Evolutionary conservation across 2,329 filamentous ascomycete genomes (phyloP), one percentile per base, ranked within the genome.

Genomic region (Cytospora leucostoma): DNA sequence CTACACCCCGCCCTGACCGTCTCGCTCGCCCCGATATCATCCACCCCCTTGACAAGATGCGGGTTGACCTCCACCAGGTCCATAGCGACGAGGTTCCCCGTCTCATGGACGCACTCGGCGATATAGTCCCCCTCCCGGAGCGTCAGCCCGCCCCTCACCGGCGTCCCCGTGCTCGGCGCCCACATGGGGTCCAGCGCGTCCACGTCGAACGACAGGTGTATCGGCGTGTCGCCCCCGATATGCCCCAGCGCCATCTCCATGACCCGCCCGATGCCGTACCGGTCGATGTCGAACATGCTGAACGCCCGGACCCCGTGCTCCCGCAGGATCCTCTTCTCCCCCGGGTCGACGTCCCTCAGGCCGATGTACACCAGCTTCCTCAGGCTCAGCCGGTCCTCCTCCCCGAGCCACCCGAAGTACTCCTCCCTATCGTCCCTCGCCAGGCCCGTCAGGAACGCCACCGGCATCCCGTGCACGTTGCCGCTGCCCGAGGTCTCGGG

Each of bases 171-270:
- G 76, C 91, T 95, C 32, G 95, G 95, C 47, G 95, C 95, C 90
- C 92, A 97, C 84, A 93, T 89, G 34, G 95, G 95, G 76, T 99
- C 95, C 65, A 98, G 84, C 32, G 93, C 95, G 76, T 99, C 95
- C 69, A 99, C 92, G 74, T 99, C 95, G 72, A 99, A 98, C 44
- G 92, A 96, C 65, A 99, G 85, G 77, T 99, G 95, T 73, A 99
- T 97, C 50, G 95, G 95, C 0, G 93, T 97, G 75, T 98, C 95
- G 72, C 82, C 86, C 70, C 95, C 95, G 69, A 98, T 96, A 80
- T 97, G 93, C 37, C 89, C 94, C 59, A 99, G 84, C n/a, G 94
- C 94, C 94, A 97, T 96, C 73, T 98, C 95, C 80, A 99, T 93
- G 68, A 99, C 92, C 68, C 89, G 90, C 61, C 95, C 95, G 71